Percentiles rank a stretch among this genome's conserved stretches.
These are phyloP conservation scores for Eimeria necatrix DNA, from an alignment of 169 alveolate species.

Conservation along the genomic window DNA sequence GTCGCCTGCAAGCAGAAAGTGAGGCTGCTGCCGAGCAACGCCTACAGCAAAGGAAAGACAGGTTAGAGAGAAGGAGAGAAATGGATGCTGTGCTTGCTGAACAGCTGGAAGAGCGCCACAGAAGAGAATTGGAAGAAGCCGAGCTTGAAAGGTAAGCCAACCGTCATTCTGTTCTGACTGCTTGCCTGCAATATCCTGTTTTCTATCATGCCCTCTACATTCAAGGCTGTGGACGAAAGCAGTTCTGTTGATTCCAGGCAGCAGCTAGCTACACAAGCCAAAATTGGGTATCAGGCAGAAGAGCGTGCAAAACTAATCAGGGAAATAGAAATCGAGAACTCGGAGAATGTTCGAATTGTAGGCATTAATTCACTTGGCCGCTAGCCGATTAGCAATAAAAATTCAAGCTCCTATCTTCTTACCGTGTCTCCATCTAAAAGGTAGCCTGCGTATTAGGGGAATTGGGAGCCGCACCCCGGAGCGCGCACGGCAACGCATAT, in stretches of 20 bases:
- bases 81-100: slow-evolving; percentile 50
- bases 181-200: background rate
- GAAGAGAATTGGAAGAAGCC: slow-evolving; percentile 62
- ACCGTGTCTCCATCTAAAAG: too few species aligned
- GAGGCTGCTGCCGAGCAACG: slow-evolving; percentile 50
- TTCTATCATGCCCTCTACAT: background rate
- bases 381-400: too few species aligned
- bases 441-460: too few species aligned
- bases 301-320: slow-evolving; percentile 44
- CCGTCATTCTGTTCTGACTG: background rate
- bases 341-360: slow-evolving; percentile 25
- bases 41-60: slow-evolving; percentile 25
- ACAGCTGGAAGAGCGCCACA: slow-evolving; percentile 15
- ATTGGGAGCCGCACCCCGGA: too few species aligned
- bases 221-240: too few species aligned
- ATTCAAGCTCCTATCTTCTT: too few species aligned
- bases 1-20: slow-evolving; percentile 53
- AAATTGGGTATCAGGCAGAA: slow-evolving; percentile 25
- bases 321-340: slow-evolving; percentile 35
- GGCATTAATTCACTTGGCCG: background rate
- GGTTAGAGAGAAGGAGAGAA: slow-evolving; percentile 40
- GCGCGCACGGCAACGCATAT: too few species aligned
- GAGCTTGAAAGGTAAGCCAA: slow-evolving; percentile 51
- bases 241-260: background rate
- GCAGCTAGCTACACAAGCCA: slow-evolving; percentile 60